phyloP scores from a whole-genome alignment of 768 basidiomycete species.

The Hericium alpestre region DNA sequence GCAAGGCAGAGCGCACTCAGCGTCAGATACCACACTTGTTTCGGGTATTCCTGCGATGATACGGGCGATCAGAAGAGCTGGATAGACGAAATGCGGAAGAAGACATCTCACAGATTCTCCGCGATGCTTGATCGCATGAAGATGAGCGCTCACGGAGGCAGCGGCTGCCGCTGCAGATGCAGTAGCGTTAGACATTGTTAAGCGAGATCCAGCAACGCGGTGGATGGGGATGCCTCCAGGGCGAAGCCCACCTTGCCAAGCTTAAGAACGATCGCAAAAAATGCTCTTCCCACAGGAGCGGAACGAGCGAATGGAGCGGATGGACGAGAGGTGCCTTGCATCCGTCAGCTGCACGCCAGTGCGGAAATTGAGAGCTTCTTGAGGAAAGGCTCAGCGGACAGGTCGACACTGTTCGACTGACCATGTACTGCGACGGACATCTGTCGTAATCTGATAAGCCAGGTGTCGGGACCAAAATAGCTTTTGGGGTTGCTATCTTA shows the following conservation, averaged over 20 bases:
- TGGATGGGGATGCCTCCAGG: too few species aligned
- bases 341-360: background rate
- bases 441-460: background rate
- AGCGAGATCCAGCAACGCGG: background rate
- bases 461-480: background rate
- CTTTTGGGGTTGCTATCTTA: background rate
- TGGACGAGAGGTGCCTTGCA: background rate
- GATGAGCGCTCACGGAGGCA: constrained; percentile 2
- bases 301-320: background rate
- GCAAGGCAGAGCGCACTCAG: constrained; percentile 11
- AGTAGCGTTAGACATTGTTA: background rate
- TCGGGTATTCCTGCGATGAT: constrained; percentile 11
- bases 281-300: background rate
- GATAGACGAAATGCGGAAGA: background rate
- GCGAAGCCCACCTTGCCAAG: background rate
- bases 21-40: constrained; percentile 11
- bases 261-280: background rate
- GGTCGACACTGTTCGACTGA: background rate
- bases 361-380: background rate
- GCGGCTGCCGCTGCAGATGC: constrained; percentile 1
- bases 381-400: background rate
- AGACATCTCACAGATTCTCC: constrained; percentile 3
- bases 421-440: background rate
- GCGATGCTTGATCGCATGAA: constrained; percentile 7
- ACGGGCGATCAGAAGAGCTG: background rate